These are phyloP conservation scores for Choricystis sp. DNA, from an alignment of 139 green algal species.

Conservation along the genomic window DNA sequence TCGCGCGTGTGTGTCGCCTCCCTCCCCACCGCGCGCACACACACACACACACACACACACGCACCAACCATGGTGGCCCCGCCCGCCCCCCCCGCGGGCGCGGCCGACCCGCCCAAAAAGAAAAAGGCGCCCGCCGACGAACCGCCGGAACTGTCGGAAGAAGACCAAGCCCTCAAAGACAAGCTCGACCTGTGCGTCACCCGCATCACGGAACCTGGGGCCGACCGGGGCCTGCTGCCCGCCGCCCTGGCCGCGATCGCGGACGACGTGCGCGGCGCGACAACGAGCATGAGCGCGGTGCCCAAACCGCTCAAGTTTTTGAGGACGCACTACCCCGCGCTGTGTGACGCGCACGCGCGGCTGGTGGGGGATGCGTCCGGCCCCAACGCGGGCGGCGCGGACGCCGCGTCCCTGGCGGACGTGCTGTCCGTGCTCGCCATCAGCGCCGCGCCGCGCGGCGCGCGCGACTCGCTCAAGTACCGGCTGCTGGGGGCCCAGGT, in stretches of 20 bases:
- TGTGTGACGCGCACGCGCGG: slow-evolving; percentile 48
- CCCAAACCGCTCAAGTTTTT: slow-evolving; percentile 99
- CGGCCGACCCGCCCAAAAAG: not conserved
- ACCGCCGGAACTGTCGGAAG: slow-evolving; percentile 62
- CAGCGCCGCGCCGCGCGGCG: slow-evolving; percentile 56
- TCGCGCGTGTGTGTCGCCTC: not conserved
- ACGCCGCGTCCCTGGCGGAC: slow-evolving; percentile 61
- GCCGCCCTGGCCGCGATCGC: slow-evolving; percentile 52
- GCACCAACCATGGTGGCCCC: not conserved
- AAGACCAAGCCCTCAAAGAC: slow-evolving; percentile 77
- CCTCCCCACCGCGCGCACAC: not conserved
- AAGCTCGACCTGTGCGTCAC: slow-evolving; percentile 85
- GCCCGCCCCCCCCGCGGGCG: no score
- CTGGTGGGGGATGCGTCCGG: slow-evolving; percentile 13
- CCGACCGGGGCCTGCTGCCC: slow-evolving; percentile 39
- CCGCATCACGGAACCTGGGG: slow-evolving; percentile 38
- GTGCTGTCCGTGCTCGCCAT: slow-evolving; percentile 90
- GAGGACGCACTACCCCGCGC: slow-evolving; percentile 53
- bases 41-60: not conserved
- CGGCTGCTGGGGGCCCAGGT: slow-evolving; percentile 28
- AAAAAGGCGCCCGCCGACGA: slow-evolving; percentile 22
- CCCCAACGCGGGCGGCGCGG: slow-evolving; percentile 10
- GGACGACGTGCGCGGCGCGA: slow-evolving; percentile 45
- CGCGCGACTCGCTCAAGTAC: slow-evolving; percentile 70
- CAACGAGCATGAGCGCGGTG: slow-evolving; percentile 92